Conservation (phyloP, 495 filamentous ascomycete species). For the Parathielavia hyrcaniae region DNA sequence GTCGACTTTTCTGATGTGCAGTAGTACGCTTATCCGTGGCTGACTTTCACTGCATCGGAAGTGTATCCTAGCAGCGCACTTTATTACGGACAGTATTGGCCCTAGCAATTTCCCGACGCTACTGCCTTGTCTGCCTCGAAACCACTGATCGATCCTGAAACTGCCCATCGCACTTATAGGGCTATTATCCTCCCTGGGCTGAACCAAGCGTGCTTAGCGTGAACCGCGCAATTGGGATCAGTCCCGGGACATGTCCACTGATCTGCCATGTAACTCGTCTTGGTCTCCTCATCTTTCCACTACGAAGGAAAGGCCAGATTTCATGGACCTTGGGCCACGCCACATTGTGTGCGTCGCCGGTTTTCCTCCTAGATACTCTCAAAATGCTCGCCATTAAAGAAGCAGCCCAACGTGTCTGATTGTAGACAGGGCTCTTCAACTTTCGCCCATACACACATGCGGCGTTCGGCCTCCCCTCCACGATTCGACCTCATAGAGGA, state of each 20-base stretch:
- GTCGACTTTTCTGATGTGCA: not conserved
- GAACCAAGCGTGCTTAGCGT: not conserved
- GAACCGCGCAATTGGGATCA: not conserved
- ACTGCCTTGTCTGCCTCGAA: constrained; percentile 4
- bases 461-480: not conserved
- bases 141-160: constrained; percentile 1
- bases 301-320: not conserved
- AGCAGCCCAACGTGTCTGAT: not conserved
- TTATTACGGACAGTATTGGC: not conserved
- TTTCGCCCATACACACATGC: not conserved
- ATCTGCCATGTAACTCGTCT: not conserved
- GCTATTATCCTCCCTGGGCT: not conserved
- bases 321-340: not conserved
- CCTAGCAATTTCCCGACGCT: not conserved
- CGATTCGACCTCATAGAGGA: not conserved
- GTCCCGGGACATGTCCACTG: not conserved
- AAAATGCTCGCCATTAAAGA: not conserved
- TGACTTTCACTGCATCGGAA: too few relatives aligned
- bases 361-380: not conserved
- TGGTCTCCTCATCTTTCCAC: not conserved
- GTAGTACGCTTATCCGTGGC: not conserved
- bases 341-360: constrained; percentile 4
- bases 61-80: not conserved
- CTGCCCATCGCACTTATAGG: not conserved
- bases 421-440: not conserved